Conservation (phyloP, 23 red algal species). For the Gracilaria gracilis region DNA sequence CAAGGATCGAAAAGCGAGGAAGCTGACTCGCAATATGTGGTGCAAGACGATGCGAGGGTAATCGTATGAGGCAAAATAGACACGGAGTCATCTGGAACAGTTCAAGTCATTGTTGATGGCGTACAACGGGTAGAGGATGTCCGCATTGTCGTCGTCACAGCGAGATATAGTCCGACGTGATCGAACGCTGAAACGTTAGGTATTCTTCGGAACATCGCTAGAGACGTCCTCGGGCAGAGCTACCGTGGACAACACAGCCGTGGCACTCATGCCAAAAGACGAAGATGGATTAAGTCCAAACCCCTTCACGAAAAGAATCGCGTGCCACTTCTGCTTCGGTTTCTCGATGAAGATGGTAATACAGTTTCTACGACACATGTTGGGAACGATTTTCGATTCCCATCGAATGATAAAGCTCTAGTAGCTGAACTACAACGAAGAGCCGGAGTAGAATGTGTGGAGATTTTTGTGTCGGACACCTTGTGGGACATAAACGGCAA, state of each 20-base stretch:
- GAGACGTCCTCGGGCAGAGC: conserved; percentile 13
- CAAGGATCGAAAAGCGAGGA: neutral
- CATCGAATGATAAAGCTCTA: conserved; percentile 25
- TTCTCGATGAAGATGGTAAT: conserved; percentile 38
- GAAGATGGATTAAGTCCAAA: no score
- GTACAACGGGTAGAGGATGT: no score
- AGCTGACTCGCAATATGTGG: conserved; percentile 23
- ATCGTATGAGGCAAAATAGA: conserved; percentile 77
- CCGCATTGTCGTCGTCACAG: conserved; percentile 42
- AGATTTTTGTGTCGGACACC: neutral
- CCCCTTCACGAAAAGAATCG: no score
- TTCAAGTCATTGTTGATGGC: no score
- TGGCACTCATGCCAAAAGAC: neutral
- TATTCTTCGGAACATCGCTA: conserved; percentile 41
- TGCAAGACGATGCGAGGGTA: conserved; percentile 70
- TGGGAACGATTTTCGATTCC: conserved; percentile 59
- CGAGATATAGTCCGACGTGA: conserved; percentile 27
- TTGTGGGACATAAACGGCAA: neutral
- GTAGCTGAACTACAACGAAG: conserved; percentile 32
- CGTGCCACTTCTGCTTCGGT: conserved; percentile 33
- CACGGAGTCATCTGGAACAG: conserved; percentile 62
- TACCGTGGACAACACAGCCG: neutral
- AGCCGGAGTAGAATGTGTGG: conserved; percentile 29
- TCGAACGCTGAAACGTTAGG: neutral
- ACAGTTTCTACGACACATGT: conserved; percentile 14